phyloP scores from a whole-genome alignment of 2,329 filamentous ascomycete genomes.

The Hypoxylon sp. region DNA sequence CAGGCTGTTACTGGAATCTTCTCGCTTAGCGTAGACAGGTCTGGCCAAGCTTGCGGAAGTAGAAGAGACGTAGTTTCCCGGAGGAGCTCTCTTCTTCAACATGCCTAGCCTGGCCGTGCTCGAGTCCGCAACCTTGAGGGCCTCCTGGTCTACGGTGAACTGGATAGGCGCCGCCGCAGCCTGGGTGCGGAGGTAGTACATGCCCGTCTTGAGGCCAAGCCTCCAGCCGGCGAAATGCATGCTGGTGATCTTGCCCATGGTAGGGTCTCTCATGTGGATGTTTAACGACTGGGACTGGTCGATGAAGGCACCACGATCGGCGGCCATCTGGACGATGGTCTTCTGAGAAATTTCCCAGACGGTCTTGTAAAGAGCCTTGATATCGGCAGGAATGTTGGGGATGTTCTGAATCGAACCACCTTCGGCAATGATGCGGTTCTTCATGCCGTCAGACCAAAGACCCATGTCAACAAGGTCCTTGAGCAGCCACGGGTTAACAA shows the following conservation, averaged over 20 bases:
- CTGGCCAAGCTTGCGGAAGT: slow-evolving; percentile 69
- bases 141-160: slow-evolving; percentile 98
- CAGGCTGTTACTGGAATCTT: slow-evolving; percentile 50
- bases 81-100: slow-evolving; percentile 74
- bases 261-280: slow-evolving; percentile 99
- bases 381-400: slow-evolving; percentile 92
- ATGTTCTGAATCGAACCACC: slow-evolving; percentile 96
- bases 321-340: slow-evolving; percentile 95
- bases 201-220: slow-evolving; percentile 98
- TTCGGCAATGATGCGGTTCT: slow-evolving; percentile 99
- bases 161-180: slow-evolving; percentile 96
- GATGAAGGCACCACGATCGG: slow-evolving; percentile 97
- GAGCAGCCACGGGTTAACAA: slow-evolving; percentile 98
- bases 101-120: slow-evolving; percentile 70
- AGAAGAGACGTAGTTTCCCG: slow-evolving; percentile 62
- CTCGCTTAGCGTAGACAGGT: slow-evolving; percentile 69
- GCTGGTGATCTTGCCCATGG: slow-evolving; percentile 99
- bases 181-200: slow-evolving; percentile 99
- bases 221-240: slow-evolving; percentile 99
- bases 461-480: slow-evolving; percentile 98
- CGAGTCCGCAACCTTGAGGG: slow-evolving; percentile 85
- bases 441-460: slow-evolving; percentile 99
- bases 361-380: slow-evolving; percentile 98
- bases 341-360: slow-evolving; percentile 99
- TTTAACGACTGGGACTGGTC: slow-evolving; percentile 99